phyloP scores from a whole-genome alignment of 306 rosid genomes.

The Oemleria cerasiformis region DNA sequence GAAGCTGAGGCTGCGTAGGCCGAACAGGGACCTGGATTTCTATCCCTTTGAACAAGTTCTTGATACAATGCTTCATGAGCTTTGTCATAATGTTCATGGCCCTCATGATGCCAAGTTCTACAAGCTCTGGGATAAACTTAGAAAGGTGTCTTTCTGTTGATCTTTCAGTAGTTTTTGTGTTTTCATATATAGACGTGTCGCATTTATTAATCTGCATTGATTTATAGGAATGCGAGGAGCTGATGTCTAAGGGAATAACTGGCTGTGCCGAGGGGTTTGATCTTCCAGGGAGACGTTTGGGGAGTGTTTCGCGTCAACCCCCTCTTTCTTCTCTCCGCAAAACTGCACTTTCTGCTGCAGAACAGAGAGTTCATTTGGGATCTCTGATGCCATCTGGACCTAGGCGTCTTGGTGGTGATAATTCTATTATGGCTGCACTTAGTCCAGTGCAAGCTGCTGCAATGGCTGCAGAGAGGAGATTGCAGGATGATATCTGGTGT shows the following conservation, averaged over 20 bases:
- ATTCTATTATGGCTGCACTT: conserved; percentile 64
- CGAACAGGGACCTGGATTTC: conserved; percentile 64
- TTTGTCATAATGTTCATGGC: conserved; percentile 77
- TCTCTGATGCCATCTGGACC: conserved; percentile 87
- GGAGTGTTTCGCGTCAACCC: conserved; percentile 63
- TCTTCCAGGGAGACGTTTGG: conserved; percentile 85
- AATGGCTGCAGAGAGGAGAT: conserved; percentile 95
- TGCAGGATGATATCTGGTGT: conserved; percentile 95
- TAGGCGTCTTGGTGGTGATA: conserved; percentile 86
- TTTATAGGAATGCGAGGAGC: conserved; percentile 83
- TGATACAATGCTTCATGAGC: conserved; percentile 98
- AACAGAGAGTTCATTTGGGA: conserved; percentile 59
- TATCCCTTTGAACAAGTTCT: conserved; percentile 67
- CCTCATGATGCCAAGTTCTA: conserved; percentile 84
- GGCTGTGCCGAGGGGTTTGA: conserved; percentile 83
- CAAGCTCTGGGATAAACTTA: conserved; percentile 94
- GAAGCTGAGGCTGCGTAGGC: conserved; percentile 80
- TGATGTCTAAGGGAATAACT: conserved; percentile 72
- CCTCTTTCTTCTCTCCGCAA: conserved; percentile 67
- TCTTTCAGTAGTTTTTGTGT: conserved; percentile 3
- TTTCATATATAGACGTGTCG: neutral
- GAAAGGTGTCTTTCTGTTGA: conserved; percentile 54
- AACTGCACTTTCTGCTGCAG: conserved; percentile 74
- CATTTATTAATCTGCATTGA: neutral
- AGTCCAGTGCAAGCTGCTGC: conserved; percentile 96